Evolutionary conservation across 2,329 filamentous ascomycete species (phyloP).

Genomic region (Venturiaceae sp.): DNA sequence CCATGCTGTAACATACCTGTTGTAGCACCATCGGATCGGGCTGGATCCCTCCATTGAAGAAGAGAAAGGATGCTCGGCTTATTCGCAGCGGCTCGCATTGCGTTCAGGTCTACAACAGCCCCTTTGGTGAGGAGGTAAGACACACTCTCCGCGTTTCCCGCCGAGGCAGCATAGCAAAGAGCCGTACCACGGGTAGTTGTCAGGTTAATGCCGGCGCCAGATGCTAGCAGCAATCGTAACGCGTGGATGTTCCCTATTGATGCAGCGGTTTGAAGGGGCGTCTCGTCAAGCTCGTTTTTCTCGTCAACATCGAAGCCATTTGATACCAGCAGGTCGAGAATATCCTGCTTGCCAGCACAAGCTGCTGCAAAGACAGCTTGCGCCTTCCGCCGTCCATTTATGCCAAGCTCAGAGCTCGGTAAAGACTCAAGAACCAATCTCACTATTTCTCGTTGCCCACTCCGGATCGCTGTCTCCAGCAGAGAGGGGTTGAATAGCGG

Average conservation of each 20-base stretch:
- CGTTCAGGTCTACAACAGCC: neutral
- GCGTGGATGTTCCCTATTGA: neutral
- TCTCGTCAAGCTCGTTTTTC: neutral
- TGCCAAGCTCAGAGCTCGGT: neutral
- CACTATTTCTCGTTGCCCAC: neutral
- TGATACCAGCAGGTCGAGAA: neutral
- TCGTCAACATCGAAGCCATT: neutral
- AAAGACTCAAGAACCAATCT: neutral
- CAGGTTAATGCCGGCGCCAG: neutral
- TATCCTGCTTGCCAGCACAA: neutral
- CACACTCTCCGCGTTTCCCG: neutral
- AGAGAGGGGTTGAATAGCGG: neutral
- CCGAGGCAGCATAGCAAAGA: neutral
- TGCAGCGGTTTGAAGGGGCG: neutral
- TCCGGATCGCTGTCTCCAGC: neutral
- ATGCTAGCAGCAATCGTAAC: neutral
- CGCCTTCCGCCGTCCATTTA: neutral
- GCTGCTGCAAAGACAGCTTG: neutral
- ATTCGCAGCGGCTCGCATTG: neutral
- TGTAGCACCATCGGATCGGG: neutral
- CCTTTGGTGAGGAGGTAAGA: neutral
- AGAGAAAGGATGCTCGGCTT: neutral
- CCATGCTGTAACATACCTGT: neutral
- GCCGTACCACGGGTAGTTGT: neutral
- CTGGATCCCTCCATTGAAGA: neutral